Percentiles rank a stretch among this genome's conserved stretches.
Conservation (phyloP, 164 flowering plant species). For the Cinnamomum chago region DNA sequence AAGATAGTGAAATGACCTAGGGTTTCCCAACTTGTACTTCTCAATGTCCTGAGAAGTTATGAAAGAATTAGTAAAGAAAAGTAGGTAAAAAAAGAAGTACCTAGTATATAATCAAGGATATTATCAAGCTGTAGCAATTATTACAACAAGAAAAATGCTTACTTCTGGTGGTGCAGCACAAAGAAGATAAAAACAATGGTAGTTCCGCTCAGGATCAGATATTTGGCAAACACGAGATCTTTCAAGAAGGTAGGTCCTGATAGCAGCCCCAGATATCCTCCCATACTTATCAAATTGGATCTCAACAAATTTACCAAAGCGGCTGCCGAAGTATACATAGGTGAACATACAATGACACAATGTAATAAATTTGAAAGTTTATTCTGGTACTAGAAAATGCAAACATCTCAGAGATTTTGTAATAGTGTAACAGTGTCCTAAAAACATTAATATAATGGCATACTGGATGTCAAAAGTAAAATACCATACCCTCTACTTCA, state of each 20-base stretch:
- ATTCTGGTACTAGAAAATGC: no score
- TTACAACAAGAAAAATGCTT: background rate
- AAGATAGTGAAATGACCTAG: slow-evolving; percentile 80
- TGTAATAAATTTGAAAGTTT: no score
- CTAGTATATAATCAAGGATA: background rate
- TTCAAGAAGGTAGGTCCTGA: slow-evolving; percentile 77
- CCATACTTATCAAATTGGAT: slow-evolving; percentile 74
- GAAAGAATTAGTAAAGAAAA: background rate
- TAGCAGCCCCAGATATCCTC: slow-evolving; percentile 82
- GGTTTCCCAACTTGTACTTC: slow-evolving; percentile 76
- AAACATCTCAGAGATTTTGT: background rate
- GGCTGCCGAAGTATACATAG: slow-evolving; percentile 36
- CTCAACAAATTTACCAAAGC: slow-evolving; percentile 90
- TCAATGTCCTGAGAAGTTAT: slow-evolving; percentile 47
- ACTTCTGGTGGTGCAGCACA: slow-evolving; percentile 88
- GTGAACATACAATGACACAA: background rate
- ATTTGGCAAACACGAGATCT: slow-evolving; percentile 90
- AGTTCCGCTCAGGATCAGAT: slow-evolving; percentile 81
- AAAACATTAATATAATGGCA: background rate
- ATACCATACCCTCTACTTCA: background rate
- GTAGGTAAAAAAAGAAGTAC: background rate
- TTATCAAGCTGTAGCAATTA: background rate
- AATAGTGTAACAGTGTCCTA: background rate
- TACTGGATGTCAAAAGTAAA: background rate
- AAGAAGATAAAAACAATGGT: slow-evolving; percentile 80